Evolutionary conservation across 768 basidiomycete species (phyloP).

Genomic region (Rubroboletus pulcherrimus): DNA sequence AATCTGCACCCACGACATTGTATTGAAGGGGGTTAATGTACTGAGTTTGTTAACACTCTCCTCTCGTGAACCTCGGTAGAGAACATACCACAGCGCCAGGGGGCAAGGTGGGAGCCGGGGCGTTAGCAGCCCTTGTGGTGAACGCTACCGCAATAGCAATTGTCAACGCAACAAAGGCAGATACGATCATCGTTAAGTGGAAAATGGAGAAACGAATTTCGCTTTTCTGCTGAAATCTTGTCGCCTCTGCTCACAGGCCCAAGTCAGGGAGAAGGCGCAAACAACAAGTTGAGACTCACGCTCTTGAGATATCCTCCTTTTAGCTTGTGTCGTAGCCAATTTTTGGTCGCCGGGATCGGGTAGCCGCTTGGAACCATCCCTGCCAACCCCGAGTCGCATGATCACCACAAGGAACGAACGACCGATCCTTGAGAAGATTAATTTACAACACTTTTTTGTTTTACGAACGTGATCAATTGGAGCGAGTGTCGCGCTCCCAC

Average conservation of each 20-base stretch:
- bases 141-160: slow-evolving; percentile 1
- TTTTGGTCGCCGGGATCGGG: not conserved
- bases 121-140: not conserved
- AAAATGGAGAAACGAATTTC: not conserved
- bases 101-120: slow-evolving; percentile 7
- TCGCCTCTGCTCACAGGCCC: not conserved
- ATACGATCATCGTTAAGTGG: not conserved
- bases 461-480: not conserved
- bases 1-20: slow-evolving; percentile 42
- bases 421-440: not conserved
- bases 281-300: not conserved
- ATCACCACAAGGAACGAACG: not conserved
- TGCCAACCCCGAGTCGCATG: not conserved
- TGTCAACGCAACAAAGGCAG: not conserved
- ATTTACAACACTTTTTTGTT: not conserved
- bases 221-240: not conserved
- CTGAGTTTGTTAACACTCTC: slow-evolving; percentile 27
- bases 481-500: no score
- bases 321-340: not conserved
- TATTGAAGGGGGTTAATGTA: slow-evolving; percentile 48
- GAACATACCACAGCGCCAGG: slow-evolving; percentile 19
- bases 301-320: not conserved
- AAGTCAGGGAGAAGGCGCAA: not conserved
- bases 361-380: not conserved
- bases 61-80: not conserved